Evolutionary conservation across 192 early-diverging fungal genomes (phyloP).

Genomic region (Coemansia sp.): DNA sequence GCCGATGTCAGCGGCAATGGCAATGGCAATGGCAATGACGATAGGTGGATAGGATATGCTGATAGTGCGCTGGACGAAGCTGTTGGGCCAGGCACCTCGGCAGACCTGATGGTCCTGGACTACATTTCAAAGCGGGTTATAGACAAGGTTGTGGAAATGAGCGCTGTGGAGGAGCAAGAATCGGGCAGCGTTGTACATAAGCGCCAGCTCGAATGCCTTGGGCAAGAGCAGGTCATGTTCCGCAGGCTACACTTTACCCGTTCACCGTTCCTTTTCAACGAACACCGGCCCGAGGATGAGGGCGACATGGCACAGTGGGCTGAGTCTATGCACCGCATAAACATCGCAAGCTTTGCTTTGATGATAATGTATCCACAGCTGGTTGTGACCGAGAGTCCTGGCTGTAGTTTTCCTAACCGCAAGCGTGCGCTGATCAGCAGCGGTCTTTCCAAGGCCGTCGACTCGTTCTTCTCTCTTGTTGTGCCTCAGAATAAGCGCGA

Average conservation of each 20-base stretch:
- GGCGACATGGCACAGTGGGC: conserved; percentile 33
- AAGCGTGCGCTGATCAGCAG: conserved; percentile 27
- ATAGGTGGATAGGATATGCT: not conserved
- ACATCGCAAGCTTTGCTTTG: conserved; percentile 42
- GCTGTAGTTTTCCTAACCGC: conserved; percentile 29
- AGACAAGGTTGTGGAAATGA: conserved; percentile 12
- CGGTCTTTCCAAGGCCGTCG: conserved; percentile 24
- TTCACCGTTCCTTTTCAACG: conserved; percentile 20
- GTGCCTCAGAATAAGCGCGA: conserved; percentile 30
- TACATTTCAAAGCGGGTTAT: conserved; percentile 39
- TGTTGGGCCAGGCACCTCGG: conserved; percentile 13
- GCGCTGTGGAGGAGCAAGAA: conserved; percentile 1
- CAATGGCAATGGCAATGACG: not conserved
- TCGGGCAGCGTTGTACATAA: not conserved
- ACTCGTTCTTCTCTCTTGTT: conserved; percentile 30
- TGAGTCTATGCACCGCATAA: conserved; percentile 27
- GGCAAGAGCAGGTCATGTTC: conserved; percentile 31
- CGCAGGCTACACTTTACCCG: conserved; percentile 43
- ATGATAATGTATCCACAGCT: conserved; percentile 34
- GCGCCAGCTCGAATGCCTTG: conserved; percentile 33
- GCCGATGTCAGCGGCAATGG: not conserved
- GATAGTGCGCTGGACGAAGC: not conserved
- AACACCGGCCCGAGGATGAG: conserved; percentile 24
- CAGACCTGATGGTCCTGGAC: conserved; percentile 43
- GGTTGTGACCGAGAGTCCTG: conserved; percentile 15